phyloP scores from a whole-genome alignment of 345 rosid genomes.

The Mallotus nudiflorus region DNA sequence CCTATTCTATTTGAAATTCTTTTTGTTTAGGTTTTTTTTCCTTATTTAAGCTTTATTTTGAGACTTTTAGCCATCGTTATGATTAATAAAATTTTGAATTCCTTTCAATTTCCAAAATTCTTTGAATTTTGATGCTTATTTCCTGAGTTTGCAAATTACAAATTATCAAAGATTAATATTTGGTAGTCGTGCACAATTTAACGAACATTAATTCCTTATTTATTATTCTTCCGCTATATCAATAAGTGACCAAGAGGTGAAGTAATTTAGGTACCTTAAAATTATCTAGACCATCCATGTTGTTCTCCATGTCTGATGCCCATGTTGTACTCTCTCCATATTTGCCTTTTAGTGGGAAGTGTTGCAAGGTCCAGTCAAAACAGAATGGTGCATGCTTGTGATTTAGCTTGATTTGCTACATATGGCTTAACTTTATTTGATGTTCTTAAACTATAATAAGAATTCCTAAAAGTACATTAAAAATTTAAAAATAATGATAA shows the following conservation, averaged over 20 bases:
- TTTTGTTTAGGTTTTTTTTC: too few relatives aligned
- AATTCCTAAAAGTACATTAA: neutral
- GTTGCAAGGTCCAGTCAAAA: constrained; percentile 28
- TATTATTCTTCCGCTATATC: too few relatives aligned
- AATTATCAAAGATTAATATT: too few relatives aligned
- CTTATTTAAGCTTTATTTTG: too few relatives aligned
- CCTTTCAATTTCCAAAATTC: too few relatives aligned
- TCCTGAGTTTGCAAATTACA: too few relatives aligned
- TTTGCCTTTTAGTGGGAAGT: constrained; percentile 50
- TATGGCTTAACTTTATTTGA: neutral
- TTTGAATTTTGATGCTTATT: too few relatives aligned
- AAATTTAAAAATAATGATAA: neutral
- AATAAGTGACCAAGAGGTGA: neutral
- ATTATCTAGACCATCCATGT: constrained; percentile 49
- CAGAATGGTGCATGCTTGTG: neutral
- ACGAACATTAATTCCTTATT: too few relatives aligned
- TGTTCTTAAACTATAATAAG: neutral
- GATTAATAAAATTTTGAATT: too few relatives aligned
- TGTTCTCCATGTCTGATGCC: constrained; percentile 34
- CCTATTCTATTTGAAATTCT: too few relatives aligned
- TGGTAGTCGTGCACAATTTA: too few relatives aligned
- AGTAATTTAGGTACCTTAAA: constrained; percentile 25
- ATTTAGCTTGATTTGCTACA: neutral
- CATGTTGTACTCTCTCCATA: constrained; percentile 39
- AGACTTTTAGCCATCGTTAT: too few relatives aligned